Percentiles rank a stretch among this genome's conserved stretches.
These are phyloP conservation scores for Reticulascus tulasneorum DNA, from an alignment of 2,329 filamentous ascomycete genomes.

Conservation along the genomic window DNA sequence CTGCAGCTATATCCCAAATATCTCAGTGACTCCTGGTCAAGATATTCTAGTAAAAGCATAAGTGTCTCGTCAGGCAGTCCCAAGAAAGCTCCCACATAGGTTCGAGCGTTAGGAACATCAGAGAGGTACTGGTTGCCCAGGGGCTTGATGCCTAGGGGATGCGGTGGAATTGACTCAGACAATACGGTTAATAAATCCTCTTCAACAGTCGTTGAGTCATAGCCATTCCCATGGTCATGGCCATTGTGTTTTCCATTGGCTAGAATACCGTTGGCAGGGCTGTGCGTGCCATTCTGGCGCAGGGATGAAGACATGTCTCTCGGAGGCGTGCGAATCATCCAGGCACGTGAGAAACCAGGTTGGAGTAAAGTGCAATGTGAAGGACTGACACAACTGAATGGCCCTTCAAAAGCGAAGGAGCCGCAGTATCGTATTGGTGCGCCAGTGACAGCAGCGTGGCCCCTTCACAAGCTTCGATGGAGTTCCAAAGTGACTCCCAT, in stretches of 20 bases:
- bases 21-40: constrained; percentile 61
- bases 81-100: constrained; percentile 61
- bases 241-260: constrained; percentile 7
- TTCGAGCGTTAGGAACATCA: constrained; percentile 61
- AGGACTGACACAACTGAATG: no score
- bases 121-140: constrained; percentile 77
- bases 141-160: constrained; percentile 82
- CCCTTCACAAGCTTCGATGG: constrained; percentile 7
- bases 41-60: constrained; percentile 67
- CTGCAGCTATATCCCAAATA: constrained; percentile 74
- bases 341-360: no score
- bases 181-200: constrained; percentile 4
- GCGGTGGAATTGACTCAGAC: constrained; percentile 59
- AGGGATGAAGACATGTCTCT: constrained; percentile 9
- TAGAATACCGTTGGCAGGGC: constrained; percentile 1
- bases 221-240: constrained; percentile 2
- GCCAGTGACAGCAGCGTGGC: no score
- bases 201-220: constrained; percentile 10
- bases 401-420: no score
- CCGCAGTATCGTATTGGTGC: no score
- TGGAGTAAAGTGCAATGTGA: no score
- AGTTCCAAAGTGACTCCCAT: no score
- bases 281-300: no score
- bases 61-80: constrained; percentile 78
- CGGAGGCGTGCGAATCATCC: no score